phyloP scores from a whole-genome alignment of 345 rosid genomes.

The Rhodomyrtus tomentosa region DNA sequence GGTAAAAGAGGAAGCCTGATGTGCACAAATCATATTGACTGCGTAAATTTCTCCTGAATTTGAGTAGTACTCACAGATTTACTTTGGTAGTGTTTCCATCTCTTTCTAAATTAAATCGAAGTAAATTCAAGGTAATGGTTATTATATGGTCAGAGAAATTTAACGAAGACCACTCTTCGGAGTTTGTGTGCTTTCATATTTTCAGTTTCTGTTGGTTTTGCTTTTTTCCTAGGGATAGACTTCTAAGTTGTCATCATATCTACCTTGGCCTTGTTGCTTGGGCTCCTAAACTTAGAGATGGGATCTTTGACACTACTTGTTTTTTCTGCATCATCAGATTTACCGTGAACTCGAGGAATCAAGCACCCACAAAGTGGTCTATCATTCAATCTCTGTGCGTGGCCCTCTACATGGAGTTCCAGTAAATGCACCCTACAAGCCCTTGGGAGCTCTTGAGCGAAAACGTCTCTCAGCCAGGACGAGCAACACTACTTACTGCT shows the following conservation, averaged over 20 bases:
- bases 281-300: neutral
- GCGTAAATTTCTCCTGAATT: neutral
- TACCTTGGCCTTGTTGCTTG: neutral
- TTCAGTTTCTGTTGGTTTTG: neutral
- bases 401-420: constrained; percentile 64
- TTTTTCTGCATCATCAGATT: constrained; percentile 33
- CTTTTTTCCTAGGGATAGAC: neutral
- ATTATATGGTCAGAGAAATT: neutral
- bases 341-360: constrained; percentile 81
- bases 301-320: neutral
- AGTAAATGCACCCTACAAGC: constrained; percentile 56
- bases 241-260: neutral
- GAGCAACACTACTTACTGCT: constrained; percentile 87
- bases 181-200: neutral
- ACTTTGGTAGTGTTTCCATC: neutral
- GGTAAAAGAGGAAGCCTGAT: neutral
- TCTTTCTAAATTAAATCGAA: neutral
- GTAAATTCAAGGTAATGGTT: neutral
- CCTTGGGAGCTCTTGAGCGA: constrained; percentile 64
- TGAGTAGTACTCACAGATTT: neutral
- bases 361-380: constrained; percentile 37
- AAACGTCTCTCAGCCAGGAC: constrained; percentile 82
- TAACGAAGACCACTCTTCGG: neutral
- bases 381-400: constrained; percentile 48
- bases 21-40: neutral